Evolutionary conservation across 441 rosid species (phyloP), one percentile per base, ranked within the genome.

Genomic region (Pelargonium citronellum): DNA sequence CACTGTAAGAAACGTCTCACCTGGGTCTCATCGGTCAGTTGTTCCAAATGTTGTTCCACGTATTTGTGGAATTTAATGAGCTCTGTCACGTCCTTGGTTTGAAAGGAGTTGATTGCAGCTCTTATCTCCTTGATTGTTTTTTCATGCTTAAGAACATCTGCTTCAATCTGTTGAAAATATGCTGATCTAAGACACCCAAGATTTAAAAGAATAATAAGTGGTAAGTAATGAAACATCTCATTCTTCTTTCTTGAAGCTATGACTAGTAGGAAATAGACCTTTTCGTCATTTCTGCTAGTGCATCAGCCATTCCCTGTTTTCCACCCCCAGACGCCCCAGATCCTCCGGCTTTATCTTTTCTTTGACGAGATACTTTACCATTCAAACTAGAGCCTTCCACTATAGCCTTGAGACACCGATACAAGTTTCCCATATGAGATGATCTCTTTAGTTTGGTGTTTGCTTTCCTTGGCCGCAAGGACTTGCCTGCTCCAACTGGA

Each of bases 371-470:
- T 24, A 4, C 11, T 15, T 67, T 73, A 2, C 69, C 66, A 20
- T 74, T 74, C 22, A 73, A 73, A 71, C 80, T 79, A 63, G 66
- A 73, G 41, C 96, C 97, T 85, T 93, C 91, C 30, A 91, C 77
- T 71, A 88, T 91, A 9, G 85, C 89, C 75, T 83, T 91, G 15
- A 91, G 89, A 69, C 76, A 62, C 74, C 95, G 75, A 53, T 91
- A 88, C 51, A 93, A 73, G 67, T 75, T 87, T 1, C 96, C 85
- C 80, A 87, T 75, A 24, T 89, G 89, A 64, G 79, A 87, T 66
- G 97, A 93, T 74, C 97, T 82, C 82, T 87, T 93, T 76, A 93
- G 74, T 73, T 88, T 93, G 19, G 90, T 88, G 30, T 73, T 74
- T 70, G 85, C 83, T 82, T 88, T 89, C 86, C 81, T 88, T 68